A percentile compares a stretch with the other conserved stretches of the same genome.
phyloP scores from a whole-genome alignment of 2,329 filamentous ascomycete genomes.

The Trichoderma asperellum region DNA sequence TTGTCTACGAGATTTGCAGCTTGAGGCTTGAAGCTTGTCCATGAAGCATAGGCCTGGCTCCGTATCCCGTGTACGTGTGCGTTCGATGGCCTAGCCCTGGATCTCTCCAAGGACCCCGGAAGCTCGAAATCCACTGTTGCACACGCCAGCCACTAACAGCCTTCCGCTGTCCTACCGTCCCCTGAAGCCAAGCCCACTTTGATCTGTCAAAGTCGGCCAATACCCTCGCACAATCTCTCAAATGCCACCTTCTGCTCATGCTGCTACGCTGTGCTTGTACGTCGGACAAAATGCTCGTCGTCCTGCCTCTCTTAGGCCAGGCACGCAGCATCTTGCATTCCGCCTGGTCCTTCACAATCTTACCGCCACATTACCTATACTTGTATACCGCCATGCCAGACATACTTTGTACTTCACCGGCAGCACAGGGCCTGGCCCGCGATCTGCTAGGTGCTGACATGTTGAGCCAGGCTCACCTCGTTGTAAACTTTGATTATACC shows the following conservation, averaged over 20 bases:
- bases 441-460: constrained; percentile 22
- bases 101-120: background rate
- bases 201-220: constrained; percentile 22
- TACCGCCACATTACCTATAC: constrained; percentile 8
- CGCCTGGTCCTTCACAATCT: background rate
- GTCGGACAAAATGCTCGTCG: background rate
- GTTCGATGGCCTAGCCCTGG: background rate
- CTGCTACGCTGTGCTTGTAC: background rate
- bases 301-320: constrained; percentile 5
- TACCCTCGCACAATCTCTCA: background rate
- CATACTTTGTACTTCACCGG: constrained; percentile 20
- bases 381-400: constrained; percentile 12
- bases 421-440: constrained; percentile 5
- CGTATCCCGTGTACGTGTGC: background rate
- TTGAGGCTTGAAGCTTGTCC: background rate
- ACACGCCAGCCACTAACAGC: constrained; percentile 15
- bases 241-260: background rate
- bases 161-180: constrained; percentile 6
- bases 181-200: constrained; percentile 5
- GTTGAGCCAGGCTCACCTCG: background rate
- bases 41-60: background rate
- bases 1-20: background rate
- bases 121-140: background rate
- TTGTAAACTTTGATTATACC: background rate
- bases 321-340: constrained; percentile 20